Conservation (phyloP, 306 rosid genomes). For the Dalbergia cultrata region DNA sequence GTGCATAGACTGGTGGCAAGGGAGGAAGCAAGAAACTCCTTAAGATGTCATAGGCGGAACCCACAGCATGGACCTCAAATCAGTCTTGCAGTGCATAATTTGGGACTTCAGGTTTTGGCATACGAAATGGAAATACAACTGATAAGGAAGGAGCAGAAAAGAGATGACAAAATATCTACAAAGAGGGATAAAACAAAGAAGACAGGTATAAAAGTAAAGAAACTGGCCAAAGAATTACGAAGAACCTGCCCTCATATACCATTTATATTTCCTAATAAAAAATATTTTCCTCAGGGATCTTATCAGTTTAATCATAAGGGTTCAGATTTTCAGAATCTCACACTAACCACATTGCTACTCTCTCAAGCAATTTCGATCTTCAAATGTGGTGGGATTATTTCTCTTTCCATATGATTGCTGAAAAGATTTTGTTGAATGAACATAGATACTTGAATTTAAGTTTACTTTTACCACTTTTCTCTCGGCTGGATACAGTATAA, state of each 20-base stretch:
- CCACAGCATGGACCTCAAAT: constrained; percentile 2
- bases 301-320: too few relatives aligned
- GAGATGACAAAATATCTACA: too few relatives aligned
- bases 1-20: constrained; percentile 10
- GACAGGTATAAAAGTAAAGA: not conserved
- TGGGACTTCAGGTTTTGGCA: not conserved
- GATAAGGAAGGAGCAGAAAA: not conserved
- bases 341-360: not conserved
- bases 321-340: too few relatives aligned
- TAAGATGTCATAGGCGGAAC: not conserved
- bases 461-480: constrained; percentile 28
- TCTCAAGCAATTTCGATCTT: not conserved
- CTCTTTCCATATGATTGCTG: constrained; percentile 11
- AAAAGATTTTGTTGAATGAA: constrained; percentile 31
- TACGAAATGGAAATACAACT: not conserved
- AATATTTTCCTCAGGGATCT: too few relatives aligned
- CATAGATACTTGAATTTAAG: constrained; percentile 29
- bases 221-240: too few relatives aligned
- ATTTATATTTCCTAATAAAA: too few relatives aligned
- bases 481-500: constrained; percentile 5
- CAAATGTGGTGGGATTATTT: not conserved
- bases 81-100: constrained; percentile 1
- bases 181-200: not conserved
- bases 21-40: not conserved
- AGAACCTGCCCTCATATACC: too few relatives aligned